Base-by-base conservation (phyloP, 2,329 filamentous ascomycete species). In the Lachnellula hyalina region DNA sequence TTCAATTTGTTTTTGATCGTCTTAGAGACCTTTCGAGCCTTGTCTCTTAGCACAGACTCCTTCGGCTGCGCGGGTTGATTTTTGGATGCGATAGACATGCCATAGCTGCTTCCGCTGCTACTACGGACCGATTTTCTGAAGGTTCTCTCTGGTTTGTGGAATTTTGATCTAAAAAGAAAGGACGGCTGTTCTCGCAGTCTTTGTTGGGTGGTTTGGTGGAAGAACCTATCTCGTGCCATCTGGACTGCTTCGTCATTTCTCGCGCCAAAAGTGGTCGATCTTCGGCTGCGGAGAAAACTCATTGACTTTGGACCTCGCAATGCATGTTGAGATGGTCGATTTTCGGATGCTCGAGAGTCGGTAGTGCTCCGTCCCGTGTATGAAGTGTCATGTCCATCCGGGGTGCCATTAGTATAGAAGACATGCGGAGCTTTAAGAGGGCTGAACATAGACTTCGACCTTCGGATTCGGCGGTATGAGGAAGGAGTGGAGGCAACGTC, bases 1-100 rank as follows among this genome's bases (percentile, higher is more conserved):
- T 78, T 86, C 56, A 90, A 63, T 55, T 77, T 87, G 47, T 75
- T 78, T 63, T 78, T 86, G 40, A 90, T 64, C 0, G 78, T 80
- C 15, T 75, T 77, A 0, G 86, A 89, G 14, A 84, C 80, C 34
- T 82, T 84, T 23, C 86, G 77, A 11, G 81, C 80, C 49, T 78
- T 83, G 32, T 73, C 71, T 46, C 74, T 76, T 28, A 85, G 61
- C 4, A 69, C 70, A 4, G 66, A 67, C 19, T 72, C 65, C 38
- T 69, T 72, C 2, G 42, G 54, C 59, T 17, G 53, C 49, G 15
- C 54, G 32, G 14, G 3, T 44, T 63, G 60, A 42, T 62, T 57
- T 14, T 49, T 21, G 8, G 70, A 60, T 63, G 65, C 4, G 60
- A 67, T 12, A 61, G 73, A 21, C 9, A 69, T 68, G 9, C 71